These are phyloP conservation scores for Berkeleyomyces basicola DNA, from an alignment of 2,329 filamentous ascomycete genomes.

Conservation along the genomic window DNA sequence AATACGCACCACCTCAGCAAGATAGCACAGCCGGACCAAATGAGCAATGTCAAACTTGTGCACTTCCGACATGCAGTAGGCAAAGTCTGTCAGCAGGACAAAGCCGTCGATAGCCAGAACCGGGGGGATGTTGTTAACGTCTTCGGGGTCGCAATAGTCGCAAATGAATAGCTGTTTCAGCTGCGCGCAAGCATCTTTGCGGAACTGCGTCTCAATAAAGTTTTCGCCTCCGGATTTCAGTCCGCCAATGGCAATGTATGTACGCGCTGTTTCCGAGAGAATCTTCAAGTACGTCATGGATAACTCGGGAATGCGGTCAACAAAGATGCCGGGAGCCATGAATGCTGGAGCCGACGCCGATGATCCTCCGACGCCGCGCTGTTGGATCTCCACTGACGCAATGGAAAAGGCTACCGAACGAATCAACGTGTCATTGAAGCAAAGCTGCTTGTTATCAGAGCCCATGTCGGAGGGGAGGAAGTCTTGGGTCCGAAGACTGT, in stretches of 20 bases:
- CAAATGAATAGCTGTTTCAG: constrained; percentile 12
- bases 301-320: constrained; percentile 51
- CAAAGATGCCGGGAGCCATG: constrained; percentile 40
- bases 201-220: constrained; percentile 16
- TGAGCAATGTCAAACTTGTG: constrained; percentile 61
- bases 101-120: constrained; percentile 57
- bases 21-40: constrained; percentile 69
- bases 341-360: constrained; percentile 57
- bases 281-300: constrained; percentile 74
- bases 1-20: constrained; percentile 79
- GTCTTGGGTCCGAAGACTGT: constrained; percentile 40
- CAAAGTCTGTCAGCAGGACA: constrained; percentile 64
- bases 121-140: constrained; percentile 33
- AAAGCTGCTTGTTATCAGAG: constrained; percentile 27
- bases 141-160: constrained; percentile 18
- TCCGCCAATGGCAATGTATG: constrained; percentile 64
- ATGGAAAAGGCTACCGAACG: constrained; percentile 68
- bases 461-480: constrained; percentile 22
- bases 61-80: constrained; percentile 51
- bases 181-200: constrained; percentile 5
- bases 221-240: constrained; percentile 31
- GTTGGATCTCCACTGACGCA: constrained; percentile 75
- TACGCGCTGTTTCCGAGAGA: constrained; percentile 71
- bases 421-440: constrained; percentile 42
- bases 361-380: constrained; percentile 47